Conservation (phyloP, 768 basidiomycete species). For the Clitopilus hobsonii region DNA sequence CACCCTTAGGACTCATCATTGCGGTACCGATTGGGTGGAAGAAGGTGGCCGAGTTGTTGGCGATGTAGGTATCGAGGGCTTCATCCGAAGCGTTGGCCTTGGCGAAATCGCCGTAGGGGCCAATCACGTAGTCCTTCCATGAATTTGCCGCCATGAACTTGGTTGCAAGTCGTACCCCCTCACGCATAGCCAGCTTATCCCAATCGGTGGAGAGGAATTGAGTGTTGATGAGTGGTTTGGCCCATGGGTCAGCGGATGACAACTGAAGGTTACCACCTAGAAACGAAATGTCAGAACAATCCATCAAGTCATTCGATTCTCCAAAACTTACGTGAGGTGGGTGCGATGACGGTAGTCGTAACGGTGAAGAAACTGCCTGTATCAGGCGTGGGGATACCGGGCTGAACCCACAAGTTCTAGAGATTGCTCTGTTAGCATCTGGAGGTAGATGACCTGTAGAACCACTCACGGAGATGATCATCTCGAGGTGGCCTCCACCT, state of each 20-base stretch:
- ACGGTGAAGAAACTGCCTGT: conserved; percentile 6
- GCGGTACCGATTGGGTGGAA: conserved; percentile 17
- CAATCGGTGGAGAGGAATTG: conserved; percentile 28
- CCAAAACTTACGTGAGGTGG: conserved; percentile 3
- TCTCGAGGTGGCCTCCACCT: conserved; percentile 9
- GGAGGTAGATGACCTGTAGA: not conserved
- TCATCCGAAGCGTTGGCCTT: conserved; percentile 6
- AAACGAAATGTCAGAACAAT: not conserved
- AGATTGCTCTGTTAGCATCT: not conserved
- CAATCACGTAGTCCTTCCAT: conserved; percentile 22
- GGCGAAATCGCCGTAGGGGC: conserved; percentile 6
- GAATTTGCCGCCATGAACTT: conserved; percentile 17
- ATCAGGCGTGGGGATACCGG: conserved; percentile 2
- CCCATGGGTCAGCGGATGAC: conserved; percentile 5
- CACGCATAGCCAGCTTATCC: conserved; percentile 16
- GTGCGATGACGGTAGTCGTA: conserved; percentile 1
- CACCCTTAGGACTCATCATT: conserved; percentile 16
- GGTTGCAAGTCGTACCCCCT: conserved; percentile 18
- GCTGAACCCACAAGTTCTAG: conserved; percentile 7
- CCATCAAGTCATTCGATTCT: not conserved
- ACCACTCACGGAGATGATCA: conserved; percentile 7
- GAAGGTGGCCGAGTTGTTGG: conserved; percentile 5
- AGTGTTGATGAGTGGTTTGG: conserved; percentile 36
- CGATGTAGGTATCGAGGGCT: conserved; percentile 10
- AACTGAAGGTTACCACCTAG: conserved; percentile 1